Conservation (phyloP, 129 eudicot species). For the Rutidosis leptorrhynchoides region DNA sequence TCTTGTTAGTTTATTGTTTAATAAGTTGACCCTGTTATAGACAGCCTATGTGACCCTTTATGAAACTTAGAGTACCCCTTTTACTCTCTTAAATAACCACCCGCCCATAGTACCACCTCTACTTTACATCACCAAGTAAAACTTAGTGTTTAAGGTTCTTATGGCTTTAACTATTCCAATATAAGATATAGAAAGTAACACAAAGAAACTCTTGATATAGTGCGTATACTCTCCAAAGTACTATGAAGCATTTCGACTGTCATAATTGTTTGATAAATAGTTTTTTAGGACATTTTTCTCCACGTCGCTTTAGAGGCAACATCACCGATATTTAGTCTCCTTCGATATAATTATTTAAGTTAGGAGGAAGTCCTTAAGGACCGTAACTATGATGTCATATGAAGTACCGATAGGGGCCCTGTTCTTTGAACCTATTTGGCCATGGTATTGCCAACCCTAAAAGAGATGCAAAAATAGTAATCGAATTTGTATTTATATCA, state of each 20-base stretch:
- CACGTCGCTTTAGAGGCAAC: conserved; percentile 1
- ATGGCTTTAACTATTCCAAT: not conserved
- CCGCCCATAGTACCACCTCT: not conserved
- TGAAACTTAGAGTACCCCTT: too few species aligned
- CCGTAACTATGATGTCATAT: conserved; percentile 11
- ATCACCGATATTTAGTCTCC: not conserved
- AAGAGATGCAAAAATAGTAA: not conserved
- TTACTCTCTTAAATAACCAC: not conserved
- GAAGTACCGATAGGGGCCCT: conserved; percentile 10
- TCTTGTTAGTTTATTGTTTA: conserved; percentile 26
- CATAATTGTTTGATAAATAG: conserved; percentile 2
- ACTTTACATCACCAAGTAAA: not conserved
- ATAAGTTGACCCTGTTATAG: conserved; percentile 21
- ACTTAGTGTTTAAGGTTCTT: not conserved
- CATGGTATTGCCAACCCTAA: conserved; percentile 20
- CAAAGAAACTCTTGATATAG: conserved; percentile 5
- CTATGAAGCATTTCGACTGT: conserved; percentile 1
- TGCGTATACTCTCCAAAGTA: not conserved
- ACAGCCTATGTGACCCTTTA: conserved; percentile 2
- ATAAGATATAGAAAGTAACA: not conserved
- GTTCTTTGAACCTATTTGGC: not conserved
- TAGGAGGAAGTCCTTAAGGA: conserved; percentile 20
- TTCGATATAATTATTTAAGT: not conserved
- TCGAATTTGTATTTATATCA: conserved; percentile 17
- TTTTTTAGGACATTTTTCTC: conserved; percentile 7